A percentile compares a stretch with the other conserved stretches of the same genome.
These are phyloP conservation scores for Lenzites betulinus DNA, from an alignment of 768 basidiomycete genomes.

Conservation along the genomic window DNA sequence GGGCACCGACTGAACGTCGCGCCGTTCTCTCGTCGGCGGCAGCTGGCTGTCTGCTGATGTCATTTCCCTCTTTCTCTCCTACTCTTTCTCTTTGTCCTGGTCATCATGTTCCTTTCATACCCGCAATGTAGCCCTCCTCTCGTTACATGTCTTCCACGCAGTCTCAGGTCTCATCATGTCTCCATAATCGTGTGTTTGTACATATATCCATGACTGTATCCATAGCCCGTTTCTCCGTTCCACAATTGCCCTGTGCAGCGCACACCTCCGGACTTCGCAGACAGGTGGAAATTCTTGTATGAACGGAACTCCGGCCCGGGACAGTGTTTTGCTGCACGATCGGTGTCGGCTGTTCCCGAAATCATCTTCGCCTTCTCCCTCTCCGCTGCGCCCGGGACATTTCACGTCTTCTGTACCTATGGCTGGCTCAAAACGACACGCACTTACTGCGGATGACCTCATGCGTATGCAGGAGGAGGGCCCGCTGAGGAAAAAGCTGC, in stretches of 20 bases:
- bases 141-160: neutral
- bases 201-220: constrained; percentile 15
- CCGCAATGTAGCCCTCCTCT: neutral
- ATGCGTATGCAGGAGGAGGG: constrained; percentile 40
- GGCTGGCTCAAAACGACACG: constrained; percentile 33
- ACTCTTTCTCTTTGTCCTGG: neutral
- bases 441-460: constrained; percentile 37
- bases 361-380: neutral
- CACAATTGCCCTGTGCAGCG: neutral
- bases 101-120: neutral
- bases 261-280: neutral
- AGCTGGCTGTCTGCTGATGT: neutral
- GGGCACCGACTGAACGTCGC: neutral
- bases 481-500: constrained; percentile 22
- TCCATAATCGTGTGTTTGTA: constrained; percentile 13
- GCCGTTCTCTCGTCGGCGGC: neutral
- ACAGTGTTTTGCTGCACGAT: constrained; percentile 2
- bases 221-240: neutral
- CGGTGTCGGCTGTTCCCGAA: constrained; percentile 16
- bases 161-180: neutral
- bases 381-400: neutral
- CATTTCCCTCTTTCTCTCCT: neutral
- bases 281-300: too few species aligned
- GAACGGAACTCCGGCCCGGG: neutral
- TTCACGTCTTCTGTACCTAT: constrained; percentile 14